Conservation (phyloP, 176 grass and related monocot species). For the Echinochloa phyllopogon region DNA sequence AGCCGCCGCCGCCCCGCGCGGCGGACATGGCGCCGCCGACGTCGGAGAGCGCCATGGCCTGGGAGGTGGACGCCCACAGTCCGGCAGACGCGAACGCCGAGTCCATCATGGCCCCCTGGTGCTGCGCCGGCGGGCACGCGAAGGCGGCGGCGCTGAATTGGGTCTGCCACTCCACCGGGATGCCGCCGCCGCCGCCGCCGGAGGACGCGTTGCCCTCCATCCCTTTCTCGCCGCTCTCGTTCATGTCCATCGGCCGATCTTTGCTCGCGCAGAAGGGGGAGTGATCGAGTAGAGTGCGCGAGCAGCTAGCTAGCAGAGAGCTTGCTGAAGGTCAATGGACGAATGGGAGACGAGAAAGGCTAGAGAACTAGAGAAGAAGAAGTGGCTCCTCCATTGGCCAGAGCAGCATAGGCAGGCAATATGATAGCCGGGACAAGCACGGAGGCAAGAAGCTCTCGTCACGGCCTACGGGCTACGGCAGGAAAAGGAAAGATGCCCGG, state of each 20-base stretch:
- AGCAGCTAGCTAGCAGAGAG: not conserved
- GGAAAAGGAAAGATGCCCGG: constrained; percentile 46
- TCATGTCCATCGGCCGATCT: constrained; percentile 54
- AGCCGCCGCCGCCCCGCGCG: constrained; percentile 17
- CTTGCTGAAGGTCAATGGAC: constrained; percentile 14
- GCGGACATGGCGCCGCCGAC: constrained; percentile 36
- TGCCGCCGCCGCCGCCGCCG: constrained; percentile 34
- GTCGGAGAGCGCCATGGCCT: constrained; percentile 50
- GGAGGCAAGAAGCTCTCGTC: constrained; percentile 42
- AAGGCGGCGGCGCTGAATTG: constrained; percentile 56
- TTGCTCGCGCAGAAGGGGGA: not conserved
- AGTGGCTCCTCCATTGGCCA: constrained; percentile 32
- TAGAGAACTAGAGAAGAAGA: constrained; percentile 39
- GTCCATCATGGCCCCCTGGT: constrained; percentile 50
- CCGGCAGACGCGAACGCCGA: constrained; percentile 50
- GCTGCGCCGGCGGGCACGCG: constrained; percentile 44
- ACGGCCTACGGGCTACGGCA: constrained; percentile 46
- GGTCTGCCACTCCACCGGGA: constrained; percentile 61
- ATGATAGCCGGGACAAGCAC: constrained; percentile 38
- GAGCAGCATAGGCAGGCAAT: constrained; percentile 44
- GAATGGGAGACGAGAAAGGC: constrained; percentile 24
- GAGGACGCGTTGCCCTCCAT: constrained; percentile 57
- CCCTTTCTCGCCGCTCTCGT: constrained; percentile 57
- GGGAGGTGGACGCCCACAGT: constrained; percentile 61
- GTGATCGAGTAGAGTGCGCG: not conserved